Evolutionary conservation across 2,329 filamentous ascomycete genomes (phyloP), one percentile per base, ranked within the genome.

Genomic region (Raffaelea albimanens): DNA sequence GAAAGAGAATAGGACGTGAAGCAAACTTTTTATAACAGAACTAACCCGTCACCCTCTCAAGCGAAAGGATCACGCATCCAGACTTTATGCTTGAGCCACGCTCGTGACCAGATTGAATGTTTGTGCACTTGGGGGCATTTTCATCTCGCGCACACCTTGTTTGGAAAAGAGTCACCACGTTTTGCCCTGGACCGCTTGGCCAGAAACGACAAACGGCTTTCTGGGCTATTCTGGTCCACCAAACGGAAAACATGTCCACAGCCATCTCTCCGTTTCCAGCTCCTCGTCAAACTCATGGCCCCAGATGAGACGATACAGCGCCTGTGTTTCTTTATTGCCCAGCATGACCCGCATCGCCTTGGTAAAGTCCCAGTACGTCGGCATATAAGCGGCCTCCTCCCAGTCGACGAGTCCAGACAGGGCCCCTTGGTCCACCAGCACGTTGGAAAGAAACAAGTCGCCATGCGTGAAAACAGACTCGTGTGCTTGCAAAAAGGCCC

Each of bases 181-280:
- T n/a, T n/a, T n/a, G n/a, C n/a, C n/a, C n/a, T n/a, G n/a, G n/a
- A n/a, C n/a, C n/a, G n/a, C n/a, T n/a, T n/a, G n/a, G n/a, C n/a
- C n/a, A n/a, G n/a, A n/a, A n/a, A n/a, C n/a, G n/a, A n/a, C n/a
- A n/a, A n/a, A n/a, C n/a, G n/a, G n/a, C n/a, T n/a, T n/a, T n/a
- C n/a, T n/a, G n/a, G 7, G 10, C 40, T 41, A 41, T 25, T 43
- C 41, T 43, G 41, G 23, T 23, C 41, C 41, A 19, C 41, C 41
- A 31, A 31, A 43, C 23, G 41, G 41, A 43, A 43, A 43, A 33
- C 41, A 43, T 20, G 9, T 31, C 41, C 41, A 43, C 23, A 43
- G 41, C 23, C 25, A 33, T 25, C 22, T 43, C n/a, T 43, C 41
- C 7, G 41, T 23, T 10, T 31, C 41, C 10, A 43, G 41, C 41